A percentile compares a stretch with the other conserved stretches of the same genome.
Conservation (phyloP, 331 rosid genomes). For the Acacia pycnantha region DNA sequence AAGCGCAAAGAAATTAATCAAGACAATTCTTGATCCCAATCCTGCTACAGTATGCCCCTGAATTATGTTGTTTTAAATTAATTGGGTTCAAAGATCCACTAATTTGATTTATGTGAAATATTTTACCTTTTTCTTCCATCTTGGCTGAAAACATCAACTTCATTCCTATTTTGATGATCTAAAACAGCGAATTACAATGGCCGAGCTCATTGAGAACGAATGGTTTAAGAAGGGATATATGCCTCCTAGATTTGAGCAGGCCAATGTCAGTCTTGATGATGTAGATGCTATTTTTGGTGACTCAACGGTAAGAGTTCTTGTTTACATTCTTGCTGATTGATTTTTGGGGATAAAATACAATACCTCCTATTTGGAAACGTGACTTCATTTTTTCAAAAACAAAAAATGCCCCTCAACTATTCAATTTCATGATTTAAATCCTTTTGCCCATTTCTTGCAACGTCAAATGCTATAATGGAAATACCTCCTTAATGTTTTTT, state of each 20-base stretch:
- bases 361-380: neutral
- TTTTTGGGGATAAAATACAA: neutral
- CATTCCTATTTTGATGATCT: conserved; percentile 18
- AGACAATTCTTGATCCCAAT: conserved; percentile 87
- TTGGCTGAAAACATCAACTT: conserved; percentile 12
- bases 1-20: conserved; percentile 80
- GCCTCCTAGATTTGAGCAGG: conserved; percentile 78
- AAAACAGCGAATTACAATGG: conserved; percentile 78
- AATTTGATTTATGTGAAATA: conserved; percentile 13
- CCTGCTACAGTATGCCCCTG: conserved; percentile 67
- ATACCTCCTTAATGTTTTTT: neutral
- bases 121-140: neutral
- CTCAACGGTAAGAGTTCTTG: conserved; percentile 49
- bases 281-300: conserved; percentile 68
- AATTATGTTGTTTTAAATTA: conserved; percentile 19
- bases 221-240: conserved; percentile 97
- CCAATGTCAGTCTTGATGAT: conserved; percentile 68
- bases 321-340: neutral
- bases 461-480: neutral
- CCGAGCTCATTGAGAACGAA: conserved; percentile 82
- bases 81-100: conserved; percentile 5
- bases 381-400: neutral
- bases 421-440: neutral
- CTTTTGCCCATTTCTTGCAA: neutral
- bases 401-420: neutral